Percentiles rank a stretch among this genome's conserved stretches.
These are phyloP conservation scores for Lodderomyces beijingensis DNA, from an alignment of 1,139 yeast genomes.

Conservation along the genomic window DNA sequence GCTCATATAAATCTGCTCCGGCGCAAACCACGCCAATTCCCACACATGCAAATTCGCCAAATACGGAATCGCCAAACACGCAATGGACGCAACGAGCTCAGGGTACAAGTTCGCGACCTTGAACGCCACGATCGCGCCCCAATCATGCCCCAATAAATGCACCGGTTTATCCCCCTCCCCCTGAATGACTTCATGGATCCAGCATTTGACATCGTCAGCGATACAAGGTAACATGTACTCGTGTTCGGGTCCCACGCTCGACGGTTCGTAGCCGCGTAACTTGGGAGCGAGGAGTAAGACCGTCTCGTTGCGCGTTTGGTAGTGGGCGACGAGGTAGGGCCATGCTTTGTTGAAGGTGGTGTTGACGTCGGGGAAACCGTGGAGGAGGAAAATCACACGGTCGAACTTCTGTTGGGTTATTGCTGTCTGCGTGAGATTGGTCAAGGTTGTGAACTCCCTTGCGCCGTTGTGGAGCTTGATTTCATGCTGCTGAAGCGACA, in stretches of 20 bases:
- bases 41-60: conserved; percentile 24
- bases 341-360: conserved; percentile 25
- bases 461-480: conserved; percentile 20
- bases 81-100: conserved; percentile 31
- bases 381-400: conserved; percentile 30
- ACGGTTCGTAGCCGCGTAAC: conserved; percentile 40
- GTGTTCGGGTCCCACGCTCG: conserved; percentile 25
- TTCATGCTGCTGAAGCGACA: conserved; percentile 7
- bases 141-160: conserved; percentile 43
- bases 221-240: conserved; percentile 28
- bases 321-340: conserved; percentile 16
- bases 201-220: conserved; percentile 34
- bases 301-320: conserved; percentile 16
- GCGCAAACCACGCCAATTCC: conserved; percentile 28
- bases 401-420: conserved; percentile 19
- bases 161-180: conserved; percentile 24
- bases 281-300: conserved; percentile 33
- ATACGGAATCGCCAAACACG: conserved; percentile 40
- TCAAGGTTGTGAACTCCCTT: conserved; percentile 25
- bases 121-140: conserved; percentile 42
- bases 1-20: conserved; percentile 34
- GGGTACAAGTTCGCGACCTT: conserved; percentile 36
- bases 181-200: conserved; percentile 24
- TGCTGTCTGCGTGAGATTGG: conserved; percentile 17
- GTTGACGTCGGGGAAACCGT: conserved; percentile 44